Evolutionary conservation across 2,329 filamentous ascomycete genomes (phyloP).

Genomic region (Botrytis pseudocinerea): DNA sequence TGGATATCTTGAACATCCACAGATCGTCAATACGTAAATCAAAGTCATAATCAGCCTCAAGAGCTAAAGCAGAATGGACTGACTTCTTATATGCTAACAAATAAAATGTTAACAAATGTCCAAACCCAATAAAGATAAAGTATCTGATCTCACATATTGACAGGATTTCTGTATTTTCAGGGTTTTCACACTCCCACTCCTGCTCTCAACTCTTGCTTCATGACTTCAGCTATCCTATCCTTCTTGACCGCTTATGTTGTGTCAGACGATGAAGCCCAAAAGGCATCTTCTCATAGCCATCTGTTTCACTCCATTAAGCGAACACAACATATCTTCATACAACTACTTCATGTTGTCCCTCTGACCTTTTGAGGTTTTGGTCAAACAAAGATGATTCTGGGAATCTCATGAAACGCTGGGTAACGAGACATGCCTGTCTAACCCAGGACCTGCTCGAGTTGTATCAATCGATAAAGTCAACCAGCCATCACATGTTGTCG

Average conservation of each 20-base stretch:
- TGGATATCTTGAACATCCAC: background rate
- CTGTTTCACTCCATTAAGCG: conserved; percentile 1
- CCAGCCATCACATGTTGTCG: conserved; percentile 1
- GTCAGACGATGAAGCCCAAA: background rate
- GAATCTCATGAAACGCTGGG: background rate
- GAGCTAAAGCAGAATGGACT: background rate
- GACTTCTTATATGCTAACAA: background rate
- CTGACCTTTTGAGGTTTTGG: background rate
- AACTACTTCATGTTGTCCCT: conserved; percentile 1
- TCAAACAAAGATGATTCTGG: background rate
- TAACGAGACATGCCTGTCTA: background rate
- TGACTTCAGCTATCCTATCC: background rate
- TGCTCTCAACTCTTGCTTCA: background rate
- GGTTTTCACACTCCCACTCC: background rate
- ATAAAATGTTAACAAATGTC: background rate
- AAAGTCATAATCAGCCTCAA: background rate
- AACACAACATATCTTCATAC: conserved; percentile 13
- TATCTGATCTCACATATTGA: background rate
- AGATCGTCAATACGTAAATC: background rate
- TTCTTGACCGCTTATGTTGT: conserved; percentile 14
- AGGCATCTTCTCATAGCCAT: background rate
- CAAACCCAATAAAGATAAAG: background rate
- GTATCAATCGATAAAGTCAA: background rate
- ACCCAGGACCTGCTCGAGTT: background rate
- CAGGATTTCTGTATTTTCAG: background rate